Evolutionary conservation across 768 basidiomycete species (phyloP).

Genomic region (Hericium coralloides): DNA sequence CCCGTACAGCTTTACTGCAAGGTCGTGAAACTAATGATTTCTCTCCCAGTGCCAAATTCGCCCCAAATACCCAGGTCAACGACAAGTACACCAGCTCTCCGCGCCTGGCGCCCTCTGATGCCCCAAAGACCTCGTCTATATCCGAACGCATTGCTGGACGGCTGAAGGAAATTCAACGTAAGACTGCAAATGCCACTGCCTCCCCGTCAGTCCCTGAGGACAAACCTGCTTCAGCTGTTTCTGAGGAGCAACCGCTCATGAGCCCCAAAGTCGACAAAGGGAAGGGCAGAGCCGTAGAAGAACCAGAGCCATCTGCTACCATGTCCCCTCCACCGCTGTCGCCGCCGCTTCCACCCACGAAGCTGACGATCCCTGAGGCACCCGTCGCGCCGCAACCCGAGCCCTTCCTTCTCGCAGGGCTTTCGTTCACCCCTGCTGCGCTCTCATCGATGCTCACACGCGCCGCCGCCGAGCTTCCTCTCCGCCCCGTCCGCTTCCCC

Average conservation of each 20-base stretch:
- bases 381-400: slow-evolving; percentile 32
- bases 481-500: slow-evolving; percentile 67
- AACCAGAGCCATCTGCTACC: slow-evolving; percentile 22
- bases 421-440: slow-evolving; percentile 54
- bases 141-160: slow-evolving; percentile 82
- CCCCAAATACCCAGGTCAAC: slow-evolving; percentile 50
- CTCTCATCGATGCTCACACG: slow-evolving; percentile 63
- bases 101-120: slow-evolving; percentile 49
- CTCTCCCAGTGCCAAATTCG: slow-evolving; percentile 69
- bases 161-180: slow-evolving; percentile 70
- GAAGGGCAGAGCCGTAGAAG: slow-evolving; percentile 57
- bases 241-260: slow-evolving; percentile 16
- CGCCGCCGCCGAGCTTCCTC: slow-evolving; percentile 63
- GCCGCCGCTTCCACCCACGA: slow-evolving; percentile 42
- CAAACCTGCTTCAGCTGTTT: slow-evolving; percentile 22
- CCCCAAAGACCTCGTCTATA: slow-evolving; percentile 62
- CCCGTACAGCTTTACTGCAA: slow-evolving; percentile 5
- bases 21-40: neutral
- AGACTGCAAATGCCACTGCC: slow-evolving; percentile 21
- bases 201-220: slow-evolving; percentile 14
- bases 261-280: slow-evolving; percentile 71
- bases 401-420: slow-evolving; percentile 67
- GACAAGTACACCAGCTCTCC: slow-evolving; percentile 85
- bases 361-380: slow-evolving; percentile 25
- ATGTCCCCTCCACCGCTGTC: slow-evolving; percentile 59